Evolutionary conservation across 1,284 basidiomycete genomes (phyloP), one percentile per base, ranked within the genome.

Genomic region (Pseudozyma sp.): DNA sequence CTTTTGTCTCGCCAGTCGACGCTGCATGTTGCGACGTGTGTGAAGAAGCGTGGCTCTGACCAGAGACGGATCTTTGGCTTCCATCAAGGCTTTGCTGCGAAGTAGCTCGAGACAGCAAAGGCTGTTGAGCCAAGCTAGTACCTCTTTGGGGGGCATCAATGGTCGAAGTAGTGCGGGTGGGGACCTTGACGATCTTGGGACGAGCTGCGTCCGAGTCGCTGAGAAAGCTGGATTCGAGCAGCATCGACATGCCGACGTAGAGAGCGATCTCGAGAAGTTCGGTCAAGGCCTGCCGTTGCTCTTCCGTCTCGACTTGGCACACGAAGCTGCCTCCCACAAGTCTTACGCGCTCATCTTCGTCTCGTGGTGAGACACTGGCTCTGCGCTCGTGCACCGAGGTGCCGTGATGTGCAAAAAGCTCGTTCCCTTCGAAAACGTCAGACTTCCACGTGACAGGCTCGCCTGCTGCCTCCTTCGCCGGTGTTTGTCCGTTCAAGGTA

Each of bases 181-280:
- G 73, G 13, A 70, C 64, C 42, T 64, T 67, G 38, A 68, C 53
- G 14, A 52, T 21, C 52, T 68, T 76, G 19, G 73, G 73, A 16
- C 73, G 68, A 35, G 63, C 73, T 12, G 73, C 73, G 14, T 78
- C 76, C 12, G 67, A 75, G 52, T 81, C 77, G 55, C 45, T 52
- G 19, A 81, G 59, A 48, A 81, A 74, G 54, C 72, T 75, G 14
- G 71, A 57, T 57, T 81, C 78, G 47, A 81, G 68, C n/a, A 80
- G 50, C 79, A 81, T 81, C 42, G 79, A 75, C 59, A 64, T 70
- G 12, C 77, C 79, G 12, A 69, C 75, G 40, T 76, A 80, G 13
- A 80, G 53, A 8, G 57, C 56, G 6, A 78, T 49, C 45, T 78
- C 78, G 21, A 81, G 45, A 1, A 73, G 59, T 36, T 53, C 52